Evolutionary conservation across 257 asterid species (phyloP), one percentile per base, ranked within the genome.

Genomic region (Nemophila menziesii): DNA sequence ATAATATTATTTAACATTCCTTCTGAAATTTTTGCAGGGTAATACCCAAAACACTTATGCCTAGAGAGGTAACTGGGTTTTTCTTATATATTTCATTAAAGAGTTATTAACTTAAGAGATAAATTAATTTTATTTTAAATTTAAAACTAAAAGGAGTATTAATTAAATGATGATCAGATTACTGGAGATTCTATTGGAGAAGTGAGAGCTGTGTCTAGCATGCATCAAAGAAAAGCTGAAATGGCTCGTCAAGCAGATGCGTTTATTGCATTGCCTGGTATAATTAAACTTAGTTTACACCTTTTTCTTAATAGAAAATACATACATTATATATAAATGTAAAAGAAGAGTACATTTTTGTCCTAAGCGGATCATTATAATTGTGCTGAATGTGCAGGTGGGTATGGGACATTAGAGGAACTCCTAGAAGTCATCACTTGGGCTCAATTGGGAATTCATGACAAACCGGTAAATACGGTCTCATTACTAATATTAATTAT

Each of bases 211-310:
- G 97, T 86, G 33, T 65, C 94, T 3, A 85, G 79, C 4, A 86
- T 86, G 97, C 97, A 86, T 40, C 97, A 86, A 46, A 77, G 97
- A 22, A 86, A 86, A 22, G 97, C 97, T 44, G 97, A 86, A 73
- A 86, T 86, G 97, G 92, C 93, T 39, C 77, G 84, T 33, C 95
- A 77, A 61, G 92, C 97, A 19, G 97, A 86, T 56, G 97, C 97
- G 1, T 86, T 86, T 44, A 73, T 86, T 27, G 97, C 97, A 44
- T 63, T 86, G 23, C 96, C 96, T 16, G 96, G 96, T 86, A 73
- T 9, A 10, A 10, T 2, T 16, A 19, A 14, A 14, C 8, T 10
- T 15, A 17, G 1, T 0, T 23, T n/a, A n/a, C n/a, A n/a, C n/a
- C n/a, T n/a, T n/a, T n/a, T n/a, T n/a, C n/a, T n/a, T n/a, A n/a